Percentiles rank a stretch among this genome's conserved stretches.
These are phyloP conservation scores for Solanum acaule DNA, from an alignment of 257 asterid species.

Conservation along the genomic window DNA sequence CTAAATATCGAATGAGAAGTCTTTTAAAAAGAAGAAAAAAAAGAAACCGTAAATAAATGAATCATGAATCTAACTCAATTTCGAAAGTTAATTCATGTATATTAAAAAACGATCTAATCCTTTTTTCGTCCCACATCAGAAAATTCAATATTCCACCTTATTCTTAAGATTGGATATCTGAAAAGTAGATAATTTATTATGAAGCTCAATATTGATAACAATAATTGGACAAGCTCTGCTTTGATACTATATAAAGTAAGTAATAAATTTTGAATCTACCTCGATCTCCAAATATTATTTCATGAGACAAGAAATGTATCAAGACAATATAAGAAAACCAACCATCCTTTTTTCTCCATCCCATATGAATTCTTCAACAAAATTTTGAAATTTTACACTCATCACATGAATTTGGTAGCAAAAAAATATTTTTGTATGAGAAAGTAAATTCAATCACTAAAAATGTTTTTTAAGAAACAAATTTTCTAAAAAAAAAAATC, in stretches of 20 bases:
- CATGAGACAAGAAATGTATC: too few relatives aligned
- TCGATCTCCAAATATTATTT: too few relatives aligned
- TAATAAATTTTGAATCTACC: too few relatives aligned
- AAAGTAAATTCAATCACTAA: too few relatives aligned
- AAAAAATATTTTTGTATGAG: too few relatives aligned
- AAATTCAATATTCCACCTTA: not conserved
- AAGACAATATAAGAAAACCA: not conserved
- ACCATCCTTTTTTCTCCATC: not conserved
- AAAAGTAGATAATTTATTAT: not conserved
- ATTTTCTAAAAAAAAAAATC: not conserved
- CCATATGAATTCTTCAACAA: too few relatives aligned
- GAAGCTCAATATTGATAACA: not conserved
- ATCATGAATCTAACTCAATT: too few relatives aligned
- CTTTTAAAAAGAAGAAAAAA: not conserved
- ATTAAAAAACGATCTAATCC: not conserved
- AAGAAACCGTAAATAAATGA: too few relatives aligned
- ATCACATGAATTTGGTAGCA: too few relatives aligned
- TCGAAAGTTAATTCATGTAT: not conserved
- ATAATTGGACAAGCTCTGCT: not conserved
- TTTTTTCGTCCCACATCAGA: not conserved
- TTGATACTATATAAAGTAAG: too few relatives aligned
- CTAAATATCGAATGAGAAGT: not conserved
- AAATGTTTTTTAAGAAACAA: too few relatives aligned
- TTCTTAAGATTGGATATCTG: not conserved
- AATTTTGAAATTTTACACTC: too few relatives aligned